A percentile compares a stretch with the other conserved stretches of the same genome.
Conservation (phyloP, 2,329 filamentous ascomycete genomes). For the Samsoniella hepiali region DNA sequence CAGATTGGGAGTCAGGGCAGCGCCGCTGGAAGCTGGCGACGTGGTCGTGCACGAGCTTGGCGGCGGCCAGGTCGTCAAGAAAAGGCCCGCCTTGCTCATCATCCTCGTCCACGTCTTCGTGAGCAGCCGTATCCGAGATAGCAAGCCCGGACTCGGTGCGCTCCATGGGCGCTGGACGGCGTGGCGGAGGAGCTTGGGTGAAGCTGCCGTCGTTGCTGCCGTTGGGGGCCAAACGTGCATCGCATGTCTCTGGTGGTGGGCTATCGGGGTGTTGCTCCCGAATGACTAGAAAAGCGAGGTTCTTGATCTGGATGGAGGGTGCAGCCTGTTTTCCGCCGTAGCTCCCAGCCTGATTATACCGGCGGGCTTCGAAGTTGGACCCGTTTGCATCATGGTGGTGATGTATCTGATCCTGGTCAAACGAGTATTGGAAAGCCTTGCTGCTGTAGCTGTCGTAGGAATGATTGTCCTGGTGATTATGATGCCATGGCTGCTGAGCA, state of each 20-base stretch:
- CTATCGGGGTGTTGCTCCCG: conserved; percentile 30
- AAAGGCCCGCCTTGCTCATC: conserved; percentile 24
- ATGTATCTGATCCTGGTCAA: conserved; percentile 8
- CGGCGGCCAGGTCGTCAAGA: conserved; percentile 46
- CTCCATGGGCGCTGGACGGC: conserved; percentile 37
- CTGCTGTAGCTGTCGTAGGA: conserved; percentile 1
- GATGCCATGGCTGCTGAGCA: not conserved
- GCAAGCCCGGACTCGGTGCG: conserved; percentile 48
- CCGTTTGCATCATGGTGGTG: conserved; percentile 19
- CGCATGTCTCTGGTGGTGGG: not conserved
- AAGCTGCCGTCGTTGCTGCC: conserved; percentile 19
- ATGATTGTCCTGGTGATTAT: not conserved
- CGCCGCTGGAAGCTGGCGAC: conserved; percentile 44
- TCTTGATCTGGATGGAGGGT: conserved; percentile 31
- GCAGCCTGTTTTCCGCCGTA: conserved; percentile 17
- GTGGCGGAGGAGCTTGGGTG: conserved; percentile 14
- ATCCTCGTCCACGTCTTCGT: conserved; percentile 30
- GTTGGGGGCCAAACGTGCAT: not conserved
- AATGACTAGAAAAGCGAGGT: conserved; percentile 38
- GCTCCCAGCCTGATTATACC: conserved; percentile 15
- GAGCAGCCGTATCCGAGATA: conserved; percentile 39
- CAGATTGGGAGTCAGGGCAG: conserved; percentile 49
- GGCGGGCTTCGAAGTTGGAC: not conserved
- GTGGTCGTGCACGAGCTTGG: conserved; percentile 46
- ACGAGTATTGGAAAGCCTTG: not conserved